Percentiles rank a stretch among this genome's conserved stretches.
Conservation (phyloP, 2,329 filamentous ascomycete species). For the Penicillium sp. region DNA sequence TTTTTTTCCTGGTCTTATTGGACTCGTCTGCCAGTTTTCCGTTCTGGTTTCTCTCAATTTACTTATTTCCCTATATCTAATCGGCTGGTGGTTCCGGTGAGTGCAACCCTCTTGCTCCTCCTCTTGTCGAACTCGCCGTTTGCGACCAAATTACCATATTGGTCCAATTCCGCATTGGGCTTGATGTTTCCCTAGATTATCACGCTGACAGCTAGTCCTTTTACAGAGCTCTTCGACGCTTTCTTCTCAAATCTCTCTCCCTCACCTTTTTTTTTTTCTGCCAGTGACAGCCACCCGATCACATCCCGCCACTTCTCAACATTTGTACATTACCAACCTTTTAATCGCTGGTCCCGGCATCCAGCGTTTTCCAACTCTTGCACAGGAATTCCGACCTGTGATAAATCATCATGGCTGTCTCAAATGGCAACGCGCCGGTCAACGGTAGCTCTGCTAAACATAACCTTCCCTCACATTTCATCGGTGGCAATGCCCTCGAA, state of each 20-base stretch:
- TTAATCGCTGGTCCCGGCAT: not conserved
- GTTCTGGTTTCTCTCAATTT: not conserved
- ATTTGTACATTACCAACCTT: conserved; percentile 21
- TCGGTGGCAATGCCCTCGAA: conserved; percentile 86
- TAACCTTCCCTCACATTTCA: conserved; percentile 88
- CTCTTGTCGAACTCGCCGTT: conserved; percentile 1
- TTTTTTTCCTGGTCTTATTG: conserved; percentile 10
- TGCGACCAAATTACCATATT: conserved; percentile 4
- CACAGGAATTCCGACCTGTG: conserved; percentile 30
- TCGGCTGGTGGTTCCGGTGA: conserved; percentile 20
- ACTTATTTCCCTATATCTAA: not conserved
- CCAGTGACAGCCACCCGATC: conserved; percentile 13
- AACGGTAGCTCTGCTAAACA: conserved; percentile 72
- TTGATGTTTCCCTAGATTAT: not conserved
- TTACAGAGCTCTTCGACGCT: not conserved
- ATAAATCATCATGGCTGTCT: conserved; percentile 46
- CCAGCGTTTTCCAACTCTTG: conserved; percentile 18
- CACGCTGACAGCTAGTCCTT: conserved; percentile 1
- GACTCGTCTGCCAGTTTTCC: not conserved
- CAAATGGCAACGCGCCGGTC: conserved; percentile 38
- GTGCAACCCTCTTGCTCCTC: conserved; percentile 7
- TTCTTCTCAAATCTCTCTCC: not conserved
- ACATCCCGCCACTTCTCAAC: conserved; percentile 14
- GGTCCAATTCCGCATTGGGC: conserved; percentile 10
- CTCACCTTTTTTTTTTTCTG: conserved; percentile 4